Base-by-base conservation (phyloP, 2,329 filamentous ascomycete genomes). In the Stachybotrys chlorohalonatus region DNA sequence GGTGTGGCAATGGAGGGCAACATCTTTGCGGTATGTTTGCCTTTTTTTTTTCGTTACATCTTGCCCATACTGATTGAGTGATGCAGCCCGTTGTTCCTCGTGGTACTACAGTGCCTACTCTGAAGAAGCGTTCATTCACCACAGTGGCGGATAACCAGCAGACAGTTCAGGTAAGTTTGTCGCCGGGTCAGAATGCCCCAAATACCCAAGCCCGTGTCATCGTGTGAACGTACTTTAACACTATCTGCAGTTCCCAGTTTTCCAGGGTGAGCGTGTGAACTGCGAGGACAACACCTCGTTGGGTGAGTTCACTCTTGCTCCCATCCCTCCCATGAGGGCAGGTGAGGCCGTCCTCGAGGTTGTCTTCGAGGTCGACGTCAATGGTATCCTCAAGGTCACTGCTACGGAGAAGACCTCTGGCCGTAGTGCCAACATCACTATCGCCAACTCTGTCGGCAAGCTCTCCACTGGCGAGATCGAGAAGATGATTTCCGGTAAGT, bases 1-100 rank as follows among this genome's bases (percentile, higher is more conserved):
- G 94, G 94, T 87, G 93, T 99, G 64, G 94, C 93, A 70, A 99
- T 97, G 94, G 94, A 97, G 81, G 93, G 94, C 64, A 96, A 96
- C 81, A 96, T 97, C 76, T 97, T 96, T 72, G 93, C 93, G 54
- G 11, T 11, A 11, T 11, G 11, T 45, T 45, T 45, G 24, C 24
- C 24, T 4, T 24, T 24, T 24, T 4, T 24, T 24, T 24, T 4
- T 24, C 24, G 4, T 24, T 24, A 24, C 24, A 24, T 24, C 24
- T 24, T 24, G 24, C 24, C 24, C 24, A 24, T 24, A 24, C 24
- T 24, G 24, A 24, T 4, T 24, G 24, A 24, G 24, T 24, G 24
- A 24, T 24, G 24, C 24, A 24, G 24, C 89, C 90, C 52, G 93
- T 97, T 61, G 91, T 99, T 63, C 78, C 89, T 60, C 86, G 89